A percentile compares a stretch with the other conserved stretches of the same genome.
phyloP scores from a whole-genome alignment of 2,329 filamentous ascomycete species.

The Raffaelea ambrosiae region DNA sequence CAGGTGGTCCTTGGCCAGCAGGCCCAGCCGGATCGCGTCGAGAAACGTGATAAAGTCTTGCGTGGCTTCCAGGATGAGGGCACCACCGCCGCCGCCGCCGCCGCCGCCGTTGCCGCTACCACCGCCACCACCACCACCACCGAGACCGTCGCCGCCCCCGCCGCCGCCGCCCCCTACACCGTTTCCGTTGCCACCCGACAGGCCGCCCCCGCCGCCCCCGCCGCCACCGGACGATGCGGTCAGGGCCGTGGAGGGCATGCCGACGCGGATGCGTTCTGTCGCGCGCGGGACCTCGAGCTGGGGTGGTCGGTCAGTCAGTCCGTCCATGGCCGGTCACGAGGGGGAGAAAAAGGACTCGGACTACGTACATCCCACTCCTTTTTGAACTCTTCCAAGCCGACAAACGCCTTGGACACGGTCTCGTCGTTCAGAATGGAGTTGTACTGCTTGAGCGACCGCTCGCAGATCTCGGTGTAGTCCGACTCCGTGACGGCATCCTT shows the following conservation, averaged over 20 bases:
- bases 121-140: slow-evolving; percentile 45
- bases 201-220: slow-evolving; percentile 32
- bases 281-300: slow-evolving; percentile 92
- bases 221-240: slow-evolving; percentile 35
- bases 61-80: slow-evolving; percentile 79
- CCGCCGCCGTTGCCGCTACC: slow-evolving; percentile 30
- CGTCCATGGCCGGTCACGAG: neutral
- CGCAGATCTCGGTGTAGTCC: slow-evolving; percentile 95
- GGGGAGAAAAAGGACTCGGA: neutral
- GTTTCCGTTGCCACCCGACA: slow-evolving; percentile 51
- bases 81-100: slow-evolving; percentile 42
- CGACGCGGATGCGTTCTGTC: slow-evolving; percentile 84
- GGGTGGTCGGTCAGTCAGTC: neutral
- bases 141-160: slow-evolving; percentile 53
- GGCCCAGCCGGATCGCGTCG: slow-evolving; percentile 84
- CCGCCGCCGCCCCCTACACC: slow-evolving; percentile 45
- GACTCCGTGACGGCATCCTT: slow-evolving; percentile 87
- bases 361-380: slow-evolving; percentile 75
- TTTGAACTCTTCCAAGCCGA: slow-evolving; percentile 85
- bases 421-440: slow-evolving; percentile 89
- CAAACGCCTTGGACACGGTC: slow-evolving; percentile 79
- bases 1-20: slow-evolving; percentile 91
- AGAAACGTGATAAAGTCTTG: slow-evolving; percentile 99
- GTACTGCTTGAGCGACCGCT: slow-evolving; percentile 90
- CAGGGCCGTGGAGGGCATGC: slow-evolving; percentile 77